Evolutionary conservation across 345 rosid species (phyloP).

Genomic region (Melastoma malabathricum): DNA sequence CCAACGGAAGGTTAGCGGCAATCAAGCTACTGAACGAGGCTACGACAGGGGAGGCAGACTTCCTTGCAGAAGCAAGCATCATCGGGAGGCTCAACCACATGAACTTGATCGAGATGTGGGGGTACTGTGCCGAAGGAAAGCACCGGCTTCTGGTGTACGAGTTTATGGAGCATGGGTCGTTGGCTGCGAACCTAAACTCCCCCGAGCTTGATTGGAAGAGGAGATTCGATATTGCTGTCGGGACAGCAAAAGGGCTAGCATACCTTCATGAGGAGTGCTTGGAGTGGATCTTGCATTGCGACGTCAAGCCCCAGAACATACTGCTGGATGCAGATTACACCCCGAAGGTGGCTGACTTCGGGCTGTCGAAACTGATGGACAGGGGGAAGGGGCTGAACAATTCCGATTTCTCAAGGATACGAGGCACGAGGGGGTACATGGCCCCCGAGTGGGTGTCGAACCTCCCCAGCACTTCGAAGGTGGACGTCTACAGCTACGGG

Average conservation of each 20-base stretch:
- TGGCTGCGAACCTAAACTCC: conserved; percentile 8
- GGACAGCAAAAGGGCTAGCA: conserved; percentile 19
- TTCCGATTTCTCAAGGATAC: conserved; percentile 8
- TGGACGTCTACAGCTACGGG: conserved; percentile 35
- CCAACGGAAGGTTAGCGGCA: conserved; percentile 8
- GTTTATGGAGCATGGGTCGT: conserved; percentile 19
- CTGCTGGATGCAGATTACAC: conserved; percentile 10
- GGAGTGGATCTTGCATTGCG: conserved; percentile 19
- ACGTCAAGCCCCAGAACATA: conserved; percentile 20
- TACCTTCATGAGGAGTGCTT: conserved; percentile 29
- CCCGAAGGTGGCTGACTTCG: conserved; percentile 20
- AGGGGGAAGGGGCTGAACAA: conserved; percentile 1
- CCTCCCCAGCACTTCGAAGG: conserved; percentile 9
- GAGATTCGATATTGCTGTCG: conserved; percentile 17
- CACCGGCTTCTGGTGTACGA: conserved; percentile 24
- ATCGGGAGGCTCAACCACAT: conserved; percentile 27
- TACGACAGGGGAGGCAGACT: conserved; percentile 16
- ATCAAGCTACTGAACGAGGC: conserved; percentile 20
- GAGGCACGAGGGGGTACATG: conserved; percentile 20
- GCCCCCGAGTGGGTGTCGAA: conserved; percentile 18
- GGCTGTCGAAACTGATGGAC: conserved; percentile 19
- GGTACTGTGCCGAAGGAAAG: conserved; percentile 19
- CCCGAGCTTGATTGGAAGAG: conserved; percentile 11
- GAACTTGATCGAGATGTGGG: conserved; percentile 23
- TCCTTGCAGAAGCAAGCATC: conserved; percentile 24